Conservation (phyloP, 305 asterid species). For the Nicotiana rustica region DNA sequence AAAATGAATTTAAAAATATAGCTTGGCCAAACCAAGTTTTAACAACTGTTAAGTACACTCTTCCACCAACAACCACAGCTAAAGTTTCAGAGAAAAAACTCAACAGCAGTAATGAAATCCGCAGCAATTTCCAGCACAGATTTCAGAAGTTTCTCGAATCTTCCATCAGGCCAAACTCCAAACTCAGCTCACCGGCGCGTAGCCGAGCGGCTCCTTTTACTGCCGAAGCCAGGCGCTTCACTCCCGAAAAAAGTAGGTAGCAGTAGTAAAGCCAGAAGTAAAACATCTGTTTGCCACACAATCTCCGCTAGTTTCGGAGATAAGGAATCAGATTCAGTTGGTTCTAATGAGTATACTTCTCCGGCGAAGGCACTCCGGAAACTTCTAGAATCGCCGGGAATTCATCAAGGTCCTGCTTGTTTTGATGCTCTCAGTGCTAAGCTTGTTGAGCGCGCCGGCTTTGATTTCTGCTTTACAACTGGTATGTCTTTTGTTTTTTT, state of each 20-base stretch:
- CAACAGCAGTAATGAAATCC: neutral
- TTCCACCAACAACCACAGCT: neutral
- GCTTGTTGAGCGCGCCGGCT: constrained; percentile 87
- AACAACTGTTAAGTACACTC: no score
- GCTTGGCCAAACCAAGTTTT: no score
- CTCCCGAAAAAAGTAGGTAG: neutral
- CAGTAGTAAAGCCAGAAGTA: neutral
- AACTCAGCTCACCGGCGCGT: neutral
- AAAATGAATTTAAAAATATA: no score
- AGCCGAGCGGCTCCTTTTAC: neutral
- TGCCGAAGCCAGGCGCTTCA: neutral
- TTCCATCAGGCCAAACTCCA: neutral
- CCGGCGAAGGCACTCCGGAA: constrained; percentile 66
- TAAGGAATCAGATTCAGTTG: constrained; percentile 32
- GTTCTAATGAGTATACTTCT: constrained; percentile 41
- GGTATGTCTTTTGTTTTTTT: constrained; percentile 45
- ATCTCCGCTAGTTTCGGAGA: constrained; percentile 41
- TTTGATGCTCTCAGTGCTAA: constrained; percentile 92
- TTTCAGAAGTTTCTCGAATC: constrained; percentile 7
- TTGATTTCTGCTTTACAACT: constrained; percentile 85
- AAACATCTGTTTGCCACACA: neutral
- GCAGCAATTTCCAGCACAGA: constrained; percentile 14
- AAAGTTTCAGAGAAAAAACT: neutral
- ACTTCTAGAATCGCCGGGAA: constrained; percentile 68
- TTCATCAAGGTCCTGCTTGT: constrained; percentile 95